A percentile compares a stretch with the other conserved stretches of the same genome.
phyloP scores from a whole-genome alignment of 2,329 filamentous ascomycete genomes.

The Thielaviopsis punctulata region DNA sequence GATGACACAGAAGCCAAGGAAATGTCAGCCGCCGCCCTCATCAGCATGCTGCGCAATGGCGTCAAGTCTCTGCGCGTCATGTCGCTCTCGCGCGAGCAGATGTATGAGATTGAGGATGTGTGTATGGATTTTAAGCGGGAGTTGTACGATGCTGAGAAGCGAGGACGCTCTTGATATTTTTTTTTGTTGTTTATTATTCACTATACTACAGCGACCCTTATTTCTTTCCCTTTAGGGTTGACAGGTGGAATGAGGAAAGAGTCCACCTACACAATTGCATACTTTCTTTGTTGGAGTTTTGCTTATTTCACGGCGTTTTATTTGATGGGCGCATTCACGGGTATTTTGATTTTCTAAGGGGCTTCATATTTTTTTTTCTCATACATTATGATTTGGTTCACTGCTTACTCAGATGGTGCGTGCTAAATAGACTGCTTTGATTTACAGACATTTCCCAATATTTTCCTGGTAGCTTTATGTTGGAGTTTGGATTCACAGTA shows the following conservation, averaged over 20 bases:
- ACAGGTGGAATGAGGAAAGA: neutral
- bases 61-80: constrained; percentile 42
- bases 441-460: too few relatives aligned
- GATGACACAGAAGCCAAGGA: neutral
- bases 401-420: too few relatives aligned
- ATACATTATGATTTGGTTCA: too few relatives aligned
- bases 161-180: constrained; percentile 24
- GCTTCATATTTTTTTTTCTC: too few relatives aligned
- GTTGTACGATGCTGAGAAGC: constrained; percentile 51
- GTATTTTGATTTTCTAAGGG: too few relatives aligned
- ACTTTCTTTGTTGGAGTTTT: neutral
- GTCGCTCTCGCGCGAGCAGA: constrained; percentile 44
- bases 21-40: constrained; percentile 15
- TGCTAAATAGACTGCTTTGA: too few relatives aligned
- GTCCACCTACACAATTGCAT: too few relatives aligned
- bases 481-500: too few relatives aligned
- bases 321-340: too few relatives aligned
- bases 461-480: too few relatives aligned
- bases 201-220: neutral
- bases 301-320: too few relatives aligned
- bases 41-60: constrained; percentile 19
- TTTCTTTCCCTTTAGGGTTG: neutral
- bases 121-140: constrained; percentile 64
- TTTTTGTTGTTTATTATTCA: neutral
- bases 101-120: constrained; percentile 57